A percentile compares a stretch with the other conserved stretches of the same genome.
These are phyloP conservation scores for Ophiostoma ips DNA, from an alignment of 2,329 filamentous ascomycete species.

Conservation along the genomic window DNA sequence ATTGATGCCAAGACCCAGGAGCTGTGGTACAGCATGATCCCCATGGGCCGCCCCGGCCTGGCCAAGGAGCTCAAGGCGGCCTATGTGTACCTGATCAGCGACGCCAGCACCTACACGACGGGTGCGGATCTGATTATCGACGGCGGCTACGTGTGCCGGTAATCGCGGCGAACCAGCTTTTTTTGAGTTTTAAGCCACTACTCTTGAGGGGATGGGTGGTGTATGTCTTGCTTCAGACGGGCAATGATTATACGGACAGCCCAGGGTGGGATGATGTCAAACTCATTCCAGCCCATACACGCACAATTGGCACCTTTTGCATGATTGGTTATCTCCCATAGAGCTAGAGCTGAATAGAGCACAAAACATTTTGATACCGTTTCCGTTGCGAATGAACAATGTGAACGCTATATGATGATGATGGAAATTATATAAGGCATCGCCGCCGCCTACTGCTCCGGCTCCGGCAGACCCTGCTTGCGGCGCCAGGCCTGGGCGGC, in stretches of 20 bases:
- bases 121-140: constrained; percentile 62
- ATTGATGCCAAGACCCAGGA: constrained; percentile 51
- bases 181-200: too few species aligned
- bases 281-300: background rate
- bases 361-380: too few species aligned
- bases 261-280: background rate
- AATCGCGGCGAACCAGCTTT: too few species aligned
- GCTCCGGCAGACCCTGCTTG: constrained; percentile 9
- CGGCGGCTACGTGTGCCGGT: constrained; percentile 52
- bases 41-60: constrained; percentile 66
- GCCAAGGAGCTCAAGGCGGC: constrained; percentile 68
- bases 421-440: background rate
- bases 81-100: constrained; percentile 68
- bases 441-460: too few species aligned
- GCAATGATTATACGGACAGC: background rate
- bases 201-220: background rate
- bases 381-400: too few species aligned
- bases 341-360: too few species aligned
- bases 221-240: background rate
- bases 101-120: constrained; percentile 73
- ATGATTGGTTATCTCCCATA: background rate
- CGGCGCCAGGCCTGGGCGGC: constrained; percentile 11
- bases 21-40: constrained; percentile 65
- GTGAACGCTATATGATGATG: too few species aligned
- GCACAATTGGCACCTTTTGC: background rate